phyloP scores from a whole-genome alignment of 2,329 filamentous ascomycete species.

The Thelonectria discophora region DNA sequence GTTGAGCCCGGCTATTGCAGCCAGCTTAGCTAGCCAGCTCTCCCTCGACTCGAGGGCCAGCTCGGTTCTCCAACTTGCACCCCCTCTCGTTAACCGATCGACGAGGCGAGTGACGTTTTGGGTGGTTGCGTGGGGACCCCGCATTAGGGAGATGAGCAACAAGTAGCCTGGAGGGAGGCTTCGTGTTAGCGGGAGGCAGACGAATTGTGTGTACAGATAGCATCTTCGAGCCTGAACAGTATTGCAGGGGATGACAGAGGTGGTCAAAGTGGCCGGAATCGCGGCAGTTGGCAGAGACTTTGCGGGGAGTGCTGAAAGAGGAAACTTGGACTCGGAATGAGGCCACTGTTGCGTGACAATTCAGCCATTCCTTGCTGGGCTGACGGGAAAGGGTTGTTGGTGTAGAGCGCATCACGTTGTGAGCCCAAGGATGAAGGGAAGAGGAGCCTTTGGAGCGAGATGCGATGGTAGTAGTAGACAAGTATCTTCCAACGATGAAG shows the following conservation, averaged over 20 bases:
- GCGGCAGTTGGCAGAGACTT: not conserved
- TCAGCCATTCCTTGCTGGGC: slow-evolving; percentile 25
- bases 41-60: slow-evolving; percentile 8
- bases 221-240: too few relatives aligned
- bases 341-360: slow-evolving; percentile 18
- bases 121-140: slow-evolving; percentile 15
- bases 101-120: slow-evolving; percentile 33
- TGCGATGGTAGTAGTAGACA: too few relatives aligned
- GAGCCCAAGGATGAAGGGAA: slow-evolving; percentile 1
- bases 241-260: not conserved
- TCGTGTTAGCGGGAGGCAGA: too few relatives aligned
- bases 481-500: too few relatives aligned
- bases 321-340: slow-evolving; percentile 3
- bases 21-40: slow-evolving; percentile 14
- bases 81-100: slow-evolving; percentile 20
- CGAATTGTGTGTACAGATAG: too few relatives aligned
- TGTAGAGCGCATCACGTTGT: not conserved
- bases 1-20: slow-evolving; percentile 41
- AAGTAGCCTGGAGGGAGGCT: too few relatives aligned
- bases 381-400: slow-evolving; percentile 6
- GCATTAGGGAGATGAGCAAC: not conserved
- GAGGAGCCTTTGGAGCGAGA: not conserved
- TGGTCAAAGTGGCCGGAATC: not conserved
- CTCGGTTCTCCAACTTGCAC: slow-evolving; percentile 38
- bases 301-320: not conserved